Evolutionary conservation across 306 rosid species (phyloP), one percentile per base, ranked within the genome.

Genomic region (Vigna unguiculata): DNA sequence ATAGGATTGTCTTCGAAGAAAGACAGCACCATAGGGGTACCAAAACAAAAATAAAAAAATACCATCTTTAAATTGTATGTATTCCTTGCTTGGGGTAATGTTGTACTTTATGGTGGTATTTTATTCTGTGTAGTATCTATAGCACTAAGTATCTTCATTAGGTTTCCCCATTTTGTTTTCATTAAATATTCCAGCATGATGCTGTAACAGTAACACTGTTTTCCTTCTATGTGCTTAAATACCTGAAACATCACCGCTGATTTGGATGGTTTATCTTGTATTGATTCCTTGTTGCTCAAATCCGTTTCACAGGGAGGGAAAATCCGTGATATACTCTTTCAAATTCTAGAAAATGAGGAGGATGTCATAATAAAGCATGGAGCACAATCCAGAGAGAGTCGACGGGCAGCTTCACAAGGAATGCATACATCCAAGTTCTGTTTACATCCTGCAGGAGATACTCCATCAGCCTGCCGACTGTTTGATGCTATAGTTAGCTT

Each of bases 401-500:
- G 98, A 40, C 87, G 98, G 28, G 98, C 88, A 55, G 99, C 99
- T 82, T 81, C 97, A 7, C 93, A 66, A 30, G 99, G 99, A 81
- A 94, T 94, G 98, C 99, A 95, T 76, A 77, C 90, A 25, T 95
- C 97, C 5, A 92, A 88, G 77, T 95, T 95, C 81, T 95, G 99
- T 81, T 87, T 95, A 69, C 90, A 95, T 85, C 99, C 97, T 15
- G 97, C 99, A 19, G 99, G 99, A 51, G 99, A 95, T 83, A 95
- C 99, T 67, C 99, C 99, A 48, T 95, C 99, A 25, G 97, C 98
- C 12, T 95, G 99, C 73, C 89, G 99, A 30, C 87, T 95, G 68
- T 95, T 95, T 74, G 99, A 95, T 81, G 91, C 99, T 61, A 87
- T 95, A 60, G 97, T 95, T 61, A 92, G 99, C 86, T 81, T 92